Evolutionary conservation across 345 rosid genomes (phyloP), one percentile per base, ranked within the genome.

Genomic region (Toxicodendron radicans): DNA sequence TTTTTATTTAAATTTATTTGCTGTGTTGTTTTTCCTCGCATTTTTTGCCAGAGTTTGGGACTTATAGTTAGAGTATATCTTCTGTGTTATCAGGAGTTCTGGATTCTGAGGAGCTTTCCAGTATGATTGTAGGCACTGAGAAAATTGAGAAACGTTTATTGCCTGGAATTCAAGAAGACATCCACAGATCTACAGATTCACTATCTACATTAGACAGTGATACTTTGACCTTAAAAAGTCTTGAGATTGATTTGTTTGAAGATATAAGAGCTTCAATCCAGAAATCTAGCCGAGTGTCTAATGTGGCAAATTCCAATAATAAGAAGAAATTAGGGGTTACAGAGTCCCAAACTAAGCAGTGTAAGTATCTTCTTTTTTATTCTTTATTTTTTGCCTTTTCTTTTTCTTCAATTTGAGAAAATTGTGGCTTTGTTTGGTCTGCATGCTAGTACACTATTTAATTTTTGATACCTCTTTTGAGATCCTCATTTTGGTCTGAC

Each of bases 251-350:
- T 58, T 80, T 89, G 68, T 93, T 90, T 63, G 86, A 86, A 54
- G 98, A 95, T 79, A 82, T 90, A 70, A 84, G 93, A 84, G 97
- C 92, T 64, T 90, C 96, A 58, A 92, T 85, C 72, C 90, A 88
- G 83, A 91, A 83, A 81, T 89, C 90, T 58, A 79, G 78, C 51
- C 64, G 75, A 81, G 66, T 74, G 43, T 78, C 88, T 64, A 68
- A 41, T 35, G 30, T 56, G 20, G 71, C 62, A 52, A 78, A 75
- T 75, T 82, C 89, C 60, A 77, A 72, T 48, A 53, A 77, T 54
- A 66, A 79, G 73, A 68, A 48, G 70, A 85, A 75, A 65, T 63
- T 79, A 51, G 76, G 66, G 73, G 68, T 64, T 45, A 61, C 49
- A 17, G 84, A 76, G 46, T 70, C 80, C 72, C 49, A 35, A 73